Base-by-base conservation (phyloP, 2,329 filamentous ascomycete species). In the Colletotrichum noveboracense region DNA sequence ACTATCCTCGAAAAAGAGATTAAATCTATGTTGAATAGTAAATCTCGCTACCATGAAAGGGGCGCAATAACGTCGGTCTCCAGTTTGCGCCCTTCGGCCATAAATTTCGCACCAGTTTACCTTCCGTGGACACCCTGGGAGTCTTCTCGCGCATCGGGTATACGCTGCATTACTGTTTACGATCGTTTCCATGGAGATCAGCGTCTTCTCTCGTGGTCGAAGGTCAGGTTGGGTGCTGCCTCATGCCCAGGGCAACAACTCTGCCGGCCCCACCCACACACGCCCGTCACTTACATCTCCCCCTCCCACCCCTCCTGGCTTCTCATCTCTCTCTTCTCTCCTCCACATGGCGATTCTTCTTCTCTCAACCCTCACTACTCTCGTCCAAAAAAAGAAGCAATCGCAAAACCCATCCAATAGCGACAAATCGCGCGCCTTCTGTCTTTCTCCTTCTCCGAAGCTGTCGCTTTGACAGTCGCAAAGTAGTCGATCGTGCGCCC, bases 401-500 rank as follows among this genome's bases (percentile, higher is more conserved):
- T 48, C 6, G n/a, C n/a, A 7, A 21, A 48, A 12, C 6, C n/a
- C n/a, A 48, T 1, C 43, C n/a, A 48, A 0, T 2, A 3, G 18
- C 10, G 10, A 48, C 9, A 21, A n/a, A 48, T 3, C 10, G n/a
- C 43, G 18, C 10, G 43, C 18, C n/a, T 48, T 48, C 9, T 7
- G n/a, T 48, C n/a, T 48, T 48, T 3, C 43, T 48, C 18, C n/a
- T 12, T 21, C 43, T 48, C 9, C 9, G 10, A 2, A 21, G 9
- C 43, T 48, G 43, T 48, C 43, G 1, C 43, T 48, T 21, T 21
- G 6, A 48, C 10, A 48, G 43, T 21, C 2, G 43, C n/a, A 12
- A 1, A n/a, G 0, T 2, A 13, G 18, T 48, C 10, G 43, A n/a
- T 13, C 1, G 0, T 12, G 43, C 9, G 3, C 43, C 3, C 3